Conservation (phyloP, 2,329 filamentous ascomycete species). For the Domatiomyces globalis region DNA sequence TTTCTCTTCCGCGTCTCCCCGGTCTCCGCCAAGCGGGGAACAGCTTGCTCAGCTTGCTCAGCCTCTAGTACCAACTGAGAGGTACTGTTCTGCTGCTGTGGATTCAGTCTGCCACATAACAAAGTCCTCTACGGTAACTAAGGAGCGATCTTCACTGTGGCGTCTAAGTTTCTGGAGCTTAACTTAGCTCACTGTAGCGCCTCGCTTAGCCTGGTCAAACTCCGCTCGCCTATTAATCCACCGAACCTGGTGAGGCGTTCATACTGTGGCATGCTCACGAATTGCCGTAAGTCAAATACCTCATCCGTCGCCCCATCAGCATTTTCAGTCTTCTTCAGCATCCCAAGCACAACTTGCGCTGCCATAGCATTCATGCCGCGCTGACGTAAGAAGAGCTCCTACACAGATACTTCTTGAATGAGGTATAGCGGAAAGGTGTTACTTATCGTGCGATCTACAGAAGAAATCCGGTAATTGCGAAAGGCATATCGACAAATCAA, state of each 20-base stretch:
- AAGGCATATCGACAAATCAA: constrained; percentile 28
- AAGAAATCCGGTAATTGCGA: constrained; percentile 18
- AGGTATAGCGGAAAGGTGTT: constrained; percentile 21
- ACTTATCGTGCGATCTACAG: constrained; percentile 3
- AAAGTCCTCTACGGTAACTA: no score
- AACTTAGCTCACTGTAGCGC: background rate
- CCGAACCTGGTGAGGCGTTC: constrained; percentile 8
- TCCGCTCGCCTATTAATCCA: constrained; percentile 6
- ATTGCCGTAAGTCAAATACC: constrained; percentile 7
- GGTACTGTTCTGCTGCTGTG: no score
- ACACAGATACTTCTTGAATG: constrained; percentile 46
- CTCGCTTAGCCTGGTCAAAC: constrained; percentile 5
- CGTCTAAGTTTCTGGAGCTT: no score
- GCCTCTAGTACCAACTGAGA: no score
- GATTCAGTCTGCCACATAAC: no score
- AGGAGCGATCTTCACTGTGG: no score
- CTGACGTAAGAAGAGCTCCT: constrained; percentile 53
- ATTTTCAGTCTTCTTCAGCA: constrained; percentile 5
- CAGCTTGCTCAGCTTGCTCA: no score
- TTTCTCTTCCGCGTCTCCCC: no score
- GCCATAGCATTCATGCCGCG: constrained; percentile 58
- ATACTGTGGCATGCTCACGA: constrained; percentile 6
- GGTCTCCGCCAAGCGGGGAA: no score
- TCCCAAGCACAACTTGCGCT: constrained; percentile 47
- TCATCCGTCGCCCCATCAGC: background rate